Percentiles rank a stretch among this genome's conserved stretches.
Conservation (phyloP, 2,329 filamentous ascomycete genomes). For the Pyrenochaeta sp. region DNA sequence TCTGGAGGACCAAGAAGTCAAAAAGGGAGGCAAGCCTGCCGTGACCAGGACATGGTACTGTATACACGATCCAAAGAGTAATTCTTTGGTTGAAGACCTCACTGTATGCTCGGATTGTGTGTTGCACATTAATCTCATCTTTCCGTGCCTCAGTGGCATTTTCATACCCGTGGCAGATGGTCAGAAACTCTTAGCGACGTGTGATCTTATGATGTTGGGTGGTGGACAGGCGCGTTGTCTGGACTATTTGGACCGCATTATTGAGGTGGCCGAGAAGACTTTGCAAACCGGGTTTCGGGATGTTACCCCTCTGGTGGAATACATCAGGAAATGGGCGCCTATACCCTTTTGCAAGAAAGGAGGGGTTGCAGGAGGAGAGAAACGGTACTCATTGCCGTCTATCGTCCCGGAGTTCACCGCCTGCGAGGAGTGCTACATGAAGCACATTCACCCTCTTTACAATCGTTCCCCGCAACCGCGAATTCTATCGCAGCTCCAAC, state of each 20-base stretch:
- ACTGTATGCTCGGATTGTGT: slow-evolving; percentile 29
- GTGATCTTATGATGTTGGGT: slow-evolving; percentile 22
- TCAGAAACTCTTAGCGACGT: slow-evolving; percentile 21
- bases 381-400: slow-evolving; percentile 10
- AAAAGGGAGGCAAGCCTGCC: slow-evolving; percentile 17
- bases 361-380: slow-evolving; percentile 4
- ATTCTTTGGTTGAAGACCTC: slow-evolving; percentile 21
- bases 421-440: slow-evolving; percentile 25
- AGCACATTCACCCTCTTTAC: slow-evolving; percentile 15
- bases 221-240: slow-evolving; percentile 10
- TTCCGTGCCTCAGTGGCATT: slow-evolving; percentile 18
- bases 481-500: slow-evolving; percentile 7
- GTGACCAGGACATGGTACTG: slow-evolving; percentile 26
- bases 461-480: neutral
- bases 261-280: slow-evolving; percentile 8
- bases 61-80: slow-evolving; percentile 18
- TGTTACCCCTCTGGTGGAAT: slow-evolving; percentile 9
- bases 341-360: slow-evolving; percentile 15
- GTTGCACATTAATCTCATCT: slow-evolving; percentile 16
- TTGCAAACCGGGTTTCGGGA: slow-evolving; percentile 8
- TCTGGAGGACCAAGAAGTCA: slow-evolving; percentile 13
- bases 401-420: slow-evolving; percentile 18
- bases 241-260: slow-evolving; percentile 17
- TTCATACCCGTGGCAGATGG: slow-evolving; percentile 18
- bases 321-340: slow-evolving; percentile 17